These are phyloP conservation scores for Penicillium cataractarum DNA, from an alignment of 495 filamentous ascomycete genomes.

Conservation along the genomic window DNA sequence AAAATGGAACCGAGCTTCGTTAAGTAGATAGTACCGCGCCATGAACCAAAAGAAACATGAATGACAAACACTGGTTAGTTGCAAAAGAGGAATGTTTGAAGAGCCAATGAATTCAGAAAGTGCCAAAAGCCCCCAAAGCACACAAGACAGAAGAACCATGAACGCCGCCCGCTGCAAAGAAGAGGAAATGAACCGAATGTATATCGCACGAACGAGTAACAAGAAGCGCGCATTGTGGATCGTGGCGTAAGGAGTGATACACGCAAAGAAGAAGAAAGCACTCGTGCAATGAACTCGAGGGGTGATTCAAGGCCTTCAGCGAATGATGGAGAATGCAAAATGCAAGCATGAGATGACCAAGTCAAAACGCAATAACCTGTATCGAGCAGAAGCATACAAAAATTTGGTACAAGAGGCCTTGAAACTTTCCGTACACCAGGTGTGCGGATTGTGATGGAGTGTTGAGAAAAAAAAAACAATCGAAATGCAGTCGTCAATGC, in stretches of 20 bases:
- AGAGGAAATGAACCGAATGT: slow-evolving; percentile 20
- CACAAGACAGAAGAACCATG: slow-evolving; percentile 12
- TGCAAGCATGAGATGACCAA: slow-evolving; percentile 20
- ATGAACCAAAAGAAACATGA: background rate
- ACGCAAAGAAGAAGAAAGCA: background rate
- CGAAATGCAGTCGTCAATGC: slow-evolving; percentile 44
- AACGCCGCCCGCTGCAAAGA: slow-evolving; percentile 36
- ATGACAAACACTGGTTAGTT: background rate
- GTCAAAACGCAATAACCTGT: slow-evolving; percentile 7
- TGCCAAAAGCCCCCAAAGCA: background rate
- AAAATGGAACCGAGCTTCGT: slow-evolving; percentile 18
- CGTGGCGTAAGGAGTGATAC: slow-evolving; percentile 17
- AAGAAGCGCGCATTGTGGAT: slow-evolving; percentile 7
- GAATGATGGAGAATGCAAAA: slow-evolving; percentile 25
- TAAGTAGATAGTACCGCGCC: slow-evolving; percentile 8
- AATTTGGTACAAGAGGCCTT: slow-evolving; percentile 27
- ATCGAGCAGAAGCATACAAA: slow-evolving; percentile 19
- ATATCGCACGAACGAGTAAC: slow-evolving; percentile 24
- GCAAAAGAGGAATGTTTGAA: slow-evolving; percentile 5
- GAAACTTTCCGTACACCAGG: slow-evolving; percentile 36
- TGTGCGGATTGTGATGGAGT: slow-evolving; percentile 23
- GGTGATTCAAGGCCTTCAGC: slow-evolving; percentile 17
- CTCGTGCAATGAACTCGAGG: background rate
- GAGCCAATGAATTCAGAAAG: no score
- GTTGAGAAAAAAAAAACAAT: slow-evolving; percentile 20